phyloP scores from a whole-genome alignment of 2,329 filamentous ascomycete species.

The Alternaria incomplexa region DNA sequence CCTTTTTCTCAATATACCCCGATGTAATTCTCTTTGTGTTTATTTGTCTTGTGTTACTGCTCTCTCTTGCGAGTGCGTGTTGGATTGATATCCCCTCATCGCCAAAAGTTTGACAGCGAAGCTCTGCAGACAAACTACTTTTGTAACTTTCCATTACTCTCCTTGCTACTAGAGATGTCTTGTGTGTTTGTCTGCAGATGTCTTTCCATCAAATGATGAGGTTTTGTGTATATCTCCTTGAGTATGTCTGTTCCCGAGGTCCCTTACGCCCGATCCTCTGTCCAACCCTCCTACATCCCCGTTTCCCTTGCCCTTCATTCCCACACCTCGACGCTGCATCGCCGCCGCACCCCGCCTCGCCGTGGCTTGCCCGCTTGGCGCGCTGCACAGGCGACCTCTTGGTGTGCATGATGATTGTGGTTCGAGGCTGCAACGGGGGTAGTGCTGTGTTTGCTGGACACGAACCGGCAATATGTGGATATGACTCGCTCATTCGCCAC shows the following conservation, averaged over 20 bases:
- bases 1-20: conserved; percentile 19
- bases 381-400: conserved; percentile 15
- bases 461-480: conserved; percentile 51
- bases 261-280: conserved; percentile 50
- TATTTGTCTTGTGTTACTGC: conserved; percentile 43
- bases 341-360: conserved; percentile 32
- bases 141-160: background rate
- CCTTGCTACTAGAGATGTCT: conserved; percentile 2
- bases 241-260: conserved; percentile 51
- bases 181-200: conserved; percentile 11
- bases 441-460: conserved; percentile 36
- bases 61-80: conserved; percentile 44
- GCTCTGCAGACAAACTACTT: conserved; percentile 2
- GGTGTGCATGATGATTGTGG: conserved; percentile 15
- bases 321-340: conserved; percentile 31
- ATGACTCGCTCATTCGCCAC: conserved; percentile 52
- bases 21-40: conserved; percentile 42
- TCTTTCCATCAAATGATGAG: conserved; percentile 30
- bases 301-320: conserved; percentile 32
- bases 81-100: conserved; percentile 47
- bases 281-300: conserved; percentile 48
- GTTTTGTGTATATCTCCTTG: conserved; percentile 45
- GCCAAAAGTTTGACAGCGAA: conserved; percentile 24
- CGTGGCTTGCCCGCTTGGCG: conserved; percentile 48
- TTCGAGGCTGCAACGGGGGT: conserved; percentile 36